Conservation (phyloP, 2,329 filamentous ascomycete genomes). For the Paecilomyces niveus region DNA sequence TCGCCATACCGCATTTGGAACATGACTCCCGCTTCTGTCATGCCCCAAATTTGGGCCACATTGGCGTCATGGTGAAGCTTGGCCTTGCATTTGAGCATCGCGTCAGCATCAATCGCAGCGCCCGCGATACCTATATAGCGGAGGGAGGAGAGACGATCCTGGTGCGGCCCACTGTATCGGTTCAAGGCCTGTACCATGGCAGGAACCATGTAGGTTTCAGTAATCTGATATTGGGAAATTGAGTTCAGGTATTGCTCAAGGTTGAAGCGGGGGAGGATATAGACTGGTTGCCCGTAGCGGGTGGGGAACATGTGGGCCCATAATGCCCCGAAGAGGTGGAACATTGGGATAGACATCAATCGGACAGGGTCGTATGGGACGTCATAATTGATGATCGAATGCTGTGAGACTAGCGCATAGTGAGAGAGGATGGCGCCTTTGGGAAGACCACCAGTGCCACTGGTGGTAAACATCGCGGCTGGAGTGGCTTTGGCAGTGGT, state of each 20-base stretch:
- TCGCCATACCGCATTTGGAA: conserved; percentile 35
- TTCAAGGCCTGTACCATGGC: conserved; percentile 36
- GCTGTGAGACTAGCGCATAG: conserved; percentile 50
- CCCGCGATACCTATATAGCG: conserved; percentile 43
- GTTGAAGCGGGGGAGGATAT: conserved; percentile 42
- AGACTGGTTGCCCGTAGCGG: conserved; percentile 40
- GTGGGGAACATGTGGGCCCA: conserved; percentile 42
- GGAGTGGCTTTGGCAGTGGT: conserved; percentile 39
- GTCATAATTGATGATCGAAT: conserved; percentile 31
- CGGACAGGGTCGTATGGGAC: conserved; percentile 36
- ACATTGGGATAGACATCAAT: conserved; percentile 46
- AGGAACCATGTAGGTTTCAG: conserved; percentile 43
- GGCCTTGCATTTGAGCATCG: conserved; percentile 34
- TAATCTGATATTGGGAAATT: conserved; percentile 37
- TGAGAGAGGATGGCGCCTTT: conserved; percentile 56
- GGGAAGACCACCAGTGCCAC: conserved; percentile 54
- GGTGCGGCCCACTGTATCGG: conserved; percentile 16
- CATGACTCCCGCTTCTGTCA: conserved; percentile 46
- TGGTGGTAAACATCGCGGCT: conserved; percentile 47
- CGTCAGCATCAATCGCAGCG: conserved; percentile 38
- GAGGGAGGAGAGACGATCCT: conserved; percentile 32
- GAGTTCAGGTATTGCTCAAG: conserved; percentile 32
- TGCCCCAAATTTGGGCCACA: conserved; percentile 47
- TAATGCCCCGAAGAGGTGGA: conserved; percentile 45
- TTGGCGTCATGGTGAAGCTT: conserved; percentile 35